Base-by-base conservation (phyloP, 2,329 filamentous ascomycete genomes). In the Botryosphaeria agaves region DNA sequence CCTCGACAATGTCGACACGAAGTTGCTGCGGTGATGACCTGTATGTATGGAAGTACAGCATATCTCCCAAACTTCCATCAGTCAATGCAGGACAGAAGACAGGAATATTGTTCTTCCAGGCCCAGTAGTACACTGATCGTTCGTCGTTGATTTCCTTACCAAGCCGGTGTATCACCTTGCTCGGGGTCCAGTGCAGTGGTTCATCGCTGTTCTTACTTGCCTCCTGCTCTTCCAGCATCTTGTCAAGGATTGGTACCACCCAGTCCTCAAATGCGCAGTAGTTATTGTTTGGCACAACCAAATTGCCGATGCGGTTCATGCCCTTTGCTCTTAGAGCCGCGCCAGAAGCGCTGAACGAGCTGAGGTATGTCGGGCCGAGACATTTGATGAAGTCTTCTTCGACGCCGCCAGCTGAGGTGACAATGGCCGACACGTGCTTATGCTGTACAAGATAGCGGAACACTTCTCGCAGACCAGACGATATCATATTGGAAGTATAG, bases 341-440 rank as follows among this genome's bases (percentile, higher is more conserved):
- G 9, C 89, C 89, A 1, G 68, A 59, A 0, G 81, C 75, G 30
- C 67, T 71, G 57, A 95, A 98, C 1, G 80, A 76, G 26, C 83
- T 82, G 48, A 95, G 73, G 54, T 94, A 98, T 0, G 89, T 98
- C 31, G 83, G 76, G 7, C 79, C 89, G 2, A 98, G 73, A 45
- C 89, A 98, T 61, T 98, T 98, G 66, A 98, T 98, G 34, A 98
- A 75, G 55, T 98, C 89, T 52, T 98, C 89, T 55, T 98, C 89
- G 31, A 98, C 72, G 29, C 89, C 89, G 26, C 89, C 89, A 0
- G 89, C 89, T 0, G 89, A 93, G 15, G 89, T 93, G 36, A 98
- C 89, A 45, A 98, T 82, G 41, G 78, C 80, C 1, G 83, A 89
- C 38, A 98, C 75, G 50, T 95, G 85, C 38, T 75, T 76, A 59